Base-by-base conservation (phyloP, 129 eudicot species). In the Chrysanthemum seticuspe region DNA sequence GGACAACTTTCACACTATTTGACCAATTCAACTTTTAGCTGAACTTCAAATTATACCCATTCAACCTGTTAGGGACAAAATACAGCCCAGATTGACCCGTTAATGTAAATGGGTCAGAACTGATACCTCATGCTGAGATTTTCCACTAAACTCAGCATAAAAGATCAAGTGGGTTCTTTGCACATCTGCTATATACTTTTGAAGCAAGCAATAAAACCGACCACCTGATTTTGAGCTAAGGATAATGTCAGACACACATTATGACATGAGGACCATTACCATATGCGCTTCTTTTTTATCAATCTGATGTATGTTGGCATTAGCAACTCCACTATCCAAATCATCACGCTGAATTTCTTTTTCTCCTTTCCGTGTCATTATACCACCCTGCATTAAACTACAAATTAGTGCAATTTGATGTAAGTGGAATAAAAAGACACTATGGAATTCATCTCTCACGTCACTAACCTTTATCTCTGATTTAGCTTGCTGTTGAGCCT, bases 221-320 rank as follows among this genome's bases (percentile, higher is more conserved):
- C 21, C 52, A 49, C 70, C 51, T 5, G 18, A 72, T 23, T 48
- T 62, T 31, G 6, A 29, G 77, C 63, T n/a, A 34, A 15, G 40
- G 48, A 60, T 12, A 25, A 72, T 13, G 44, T 71, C 54, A 71
- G 19, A 71, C 36, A 27, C 65, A 7, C 13, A 70, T 34, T 36
- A 5, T 6, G 34, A 60, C 16, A 70, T 23, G 55, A 27, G 50
- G 47, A 55, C 13, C 1, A 72, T 62, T 85, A 93, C 98, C 90
- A 84, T 54, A 58, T 62, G 77, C 83, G 69, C 87, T 74, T 89
- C 96, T 76, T 85, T 87, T 70, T 89, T 90, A 76, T 93, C 96
- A 54, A 93, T 70, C 56, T 48, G 75, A 21, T 65, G 63, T 51
- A 85, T 48, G 68, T 87, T 77, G 19, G 74, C 31, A 40, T 77